Percentiles rank a stretch among this genome's conserved stretches.
These are phyloP conservation scores for Calocybe gangraenosa DNA, from an alignment of 768 basidiomycete species.

Conservation along the genomic window DNA sequence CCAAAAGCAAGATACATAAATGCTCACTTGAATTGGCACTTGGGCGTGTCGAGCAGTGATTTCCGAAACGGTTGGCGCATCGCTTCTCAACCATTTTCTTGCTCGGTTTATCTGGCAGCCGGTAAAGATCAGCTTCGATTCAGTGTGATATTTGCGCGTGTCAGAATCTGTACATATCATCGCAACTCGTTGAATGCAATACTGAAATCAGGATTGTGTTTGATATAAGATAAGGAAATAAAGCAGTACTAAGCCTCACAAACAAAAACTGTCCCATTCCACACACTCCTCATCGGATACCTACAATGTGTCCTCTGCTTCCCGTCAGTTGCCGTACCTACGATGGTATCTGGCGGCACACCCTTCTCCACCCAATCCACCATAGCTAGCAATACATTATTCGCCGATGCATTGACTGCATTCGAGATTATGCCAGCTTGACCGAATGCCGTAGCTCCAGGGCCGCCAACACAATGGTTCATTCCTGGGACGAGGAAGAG, in stretches of 20 bases:
- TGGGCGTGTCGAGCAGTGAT: no score
- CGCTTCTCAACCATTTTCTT: no score
- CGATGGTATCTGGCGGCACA: constrained; percentile 7
- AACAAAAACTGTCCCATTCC: not conserved
- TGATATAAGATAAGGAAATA: no score
- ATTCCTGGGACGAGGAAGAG: constrained; percentile 13
- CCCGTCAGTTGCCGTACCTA: not conserved
- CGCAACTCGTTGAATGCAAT: constrained; percentile 4
- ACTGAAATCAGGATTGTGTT: no score
- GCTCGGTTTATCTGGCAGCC: no score
- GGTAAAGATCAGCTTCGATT: no score
- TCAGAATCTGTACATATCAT: no score
- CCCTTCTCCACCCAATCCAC: constrained; percentile 13
- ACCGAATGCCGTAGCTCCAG: constrained; percentile 10
- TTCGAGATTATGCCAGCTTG: constrained; percentile 5
- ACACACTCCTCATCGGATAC: constrained; percentile 11
- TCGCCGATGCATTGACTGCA: constrained; percentile 4
- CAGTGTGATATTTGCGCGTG: no score
- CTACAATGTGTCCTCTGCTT: constrained; percentile 2
- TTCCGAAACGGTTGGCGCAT: no score
- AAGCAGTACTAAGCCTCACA: no score
- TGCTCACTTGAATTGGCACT: no score
- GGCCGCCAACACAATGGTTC: constrained; percentile 11
- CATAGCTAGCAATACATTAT: constrained; percentile 11
- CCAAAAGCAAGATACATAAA: no score